phyloP scores from a whole-genome alignment of 495 filamentous ascomycete species.

The Bombardia bombarda region DNA sequence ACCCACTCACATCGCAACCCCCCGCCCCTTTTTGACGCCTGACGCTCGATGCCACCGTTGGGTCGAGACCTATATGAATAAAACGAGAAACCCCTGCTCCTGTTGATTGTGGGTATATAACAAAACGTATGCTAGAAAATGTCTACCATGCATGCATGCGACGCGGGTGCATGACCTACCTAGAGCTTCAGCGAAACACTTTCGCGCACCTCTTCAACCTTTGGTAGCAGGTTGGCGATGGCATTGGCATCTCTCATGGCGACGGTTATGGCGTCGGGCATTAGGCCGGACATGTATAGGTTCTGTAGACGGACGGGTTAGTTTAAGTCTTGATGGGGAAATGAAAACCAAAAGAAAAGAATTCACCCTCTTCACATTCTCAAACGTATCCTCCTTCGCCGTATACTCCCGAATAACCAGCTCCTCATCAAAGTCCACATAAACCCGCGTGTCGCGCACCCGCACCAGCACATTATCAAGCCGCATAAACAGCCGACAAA shows the following conservation, averaged over 20 bases:
- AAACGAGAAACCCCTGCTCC: no score
- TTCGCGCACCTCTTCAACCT: conserved; percentile 51
- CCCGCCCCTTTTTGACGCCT: no score
- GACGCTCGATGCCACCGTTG: no score
- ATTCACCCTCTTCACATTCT: conserved; percentile 64
- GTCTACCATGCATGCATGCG: no score
- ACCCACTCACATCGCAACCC: no score
- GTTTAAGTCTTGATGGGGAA: background rate
- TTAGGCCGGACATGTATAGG: conserved; percentile 52
- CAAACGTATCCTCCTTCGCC: conserved; percentile 71
- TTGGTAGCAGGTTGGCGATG: conserved; percentile 62
- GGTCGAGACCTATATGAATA: no score
- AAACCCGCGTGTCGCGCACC: conserved; percentile 83
- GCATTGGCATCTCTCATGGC: conserved; percentile 78
- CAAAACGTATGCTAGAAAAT: no score
- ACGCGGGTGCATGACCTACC: no score
- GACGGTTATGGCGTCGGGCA: conserved; percentile 63
- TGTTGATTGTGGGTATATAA: no score
- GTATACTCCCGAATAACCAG: conserved; percentile 87
- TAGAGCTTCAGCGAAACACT: conserved; percentile 27
- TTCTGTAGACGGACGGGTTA: conserved; percentile 35
- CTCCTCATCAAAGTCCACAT: conserved; percentile 76
- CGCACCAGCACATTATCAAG: conserved; percentile 83
- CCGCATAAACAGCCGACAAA: conserved; percentile 87
- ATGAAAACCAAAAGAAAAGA: background rate